Percentiles rank a stretch among this genome's conserved stretches.
These are phyloP conservation scores for Trifolium subterraneum DNA, from an alignment of 306 rosid genomes.

Conservation along the genomic window DNA sequence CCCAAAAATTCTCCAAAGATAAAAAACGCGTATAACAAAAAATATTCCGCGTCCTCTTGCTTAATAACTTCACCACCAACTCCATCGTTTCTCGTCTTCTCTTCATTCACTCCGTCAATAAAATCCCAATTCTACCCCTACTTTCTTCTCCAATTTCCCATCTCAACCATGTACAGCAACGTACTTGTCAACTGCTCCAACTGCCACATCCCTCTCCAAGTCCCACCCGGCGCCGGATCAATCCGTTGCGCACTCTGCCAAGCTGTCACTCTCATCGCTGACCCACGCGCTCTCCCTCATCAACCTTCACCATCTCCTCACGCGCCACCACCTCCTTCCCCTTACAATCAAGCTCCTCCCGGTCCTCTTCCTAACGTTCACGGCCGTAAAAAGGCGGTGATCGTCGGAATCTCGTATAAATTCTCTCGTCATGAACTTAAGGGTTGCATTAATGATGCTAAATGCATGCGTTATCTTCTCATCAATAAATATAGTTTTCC, in stretches of 20 bases:
- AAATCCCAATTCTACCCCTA: conserved; percentile 24
- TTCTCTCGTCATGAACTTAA: conserved; percentile 88
- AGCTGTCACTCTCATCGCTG: conserved; percentile 70
- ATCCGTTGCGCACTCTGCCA: conserved; percentile 89
- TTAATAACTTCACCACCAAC: not conserved
- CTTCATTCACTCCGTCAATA: not conserved
- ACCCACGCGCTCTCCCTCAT: conserved; percentile 65
- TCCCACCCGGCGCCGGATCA: conserved; percentile 77
- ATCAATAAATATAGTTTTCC: conserved; percentile 83
- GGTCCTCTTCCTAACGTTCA: conserved; percentile 68
- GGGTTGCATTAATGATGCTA: conserved; percentile 94
- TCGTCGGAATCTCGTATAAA: conserved; percentile 81
- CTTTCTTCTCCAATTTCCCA: conserved; percentile 28
- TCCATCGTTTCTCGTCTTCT: not conserved
- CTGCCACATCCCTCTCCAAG: conserved; percentile 80
- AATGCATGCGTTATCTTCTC: conserved; percentile 83
- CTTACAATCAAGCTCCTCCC: conserved; percentile 67
- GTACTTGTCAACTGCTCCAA: conserved; percentile 82
- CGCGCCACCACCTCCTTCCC: conserved; percentile 43
- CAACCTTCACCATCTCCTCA: conserved; percentile 43
- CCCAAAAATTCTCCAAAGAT: too few relatives aligned
- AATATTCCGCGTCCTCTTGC: not conserved
- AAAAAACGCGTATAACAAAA: not conserved
- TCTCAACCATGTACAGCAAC: conserved; percentile 35
- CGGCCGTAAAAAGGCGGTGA: conserved; percentile 93